Evolutionary conservation across 2,329 filamentous ascomycete species (phyloP), one percentile per base, ranked within the genome.

Genomic region (Pochonia chlamydosporia): DNA sequence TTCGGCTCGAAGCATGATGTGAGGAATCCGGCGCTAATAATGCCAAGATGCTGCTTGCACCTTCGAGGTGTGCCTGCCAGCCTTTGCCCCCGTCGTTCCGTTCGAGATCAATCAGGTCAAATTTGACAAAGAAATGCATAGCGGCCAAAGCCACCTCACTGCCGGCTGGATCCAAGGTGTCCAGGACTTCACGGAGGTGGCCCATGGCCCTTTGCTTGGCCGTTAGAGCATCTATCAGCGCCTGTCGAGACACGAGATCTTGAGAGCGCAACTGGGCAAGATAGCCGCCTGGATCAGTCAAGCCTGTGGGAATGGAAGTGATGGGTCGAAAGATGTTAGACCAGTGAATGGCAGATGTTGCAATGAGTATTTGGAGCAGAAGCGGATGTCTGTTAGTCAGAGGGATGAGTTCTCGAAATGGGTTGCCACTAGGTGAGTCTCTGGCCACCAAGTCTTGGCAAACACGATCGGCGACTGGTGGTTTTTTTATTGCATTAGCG

Each of bases 361-460:
- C 73, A 21, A 75, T 63, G 47, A 76, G 64, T 42, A 76, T 73
- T 49, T 76, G 67, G 28, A 72, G 65, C 25, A 76, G 65, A 51
- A 74, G 66, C 18, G 72, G 67, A 47, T 75, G 67, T 23, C 60
- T 61, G 49, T 65, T 63, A 14, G 72, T 73, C 46, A 75, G 61
- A 3, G 73, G 73, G 36, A 76, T 65, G 18, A 76, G 62, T 52
- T 75, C 68, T 45, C 70, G 67, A 45, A 76, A 76, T 3, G 73
- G 74, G 47, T 77, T 76, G 49, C 59, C 63, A 33, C 64, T 65
- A 6, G 67, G 66, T 3, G 64, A 64, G 58, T 76, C 74, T 54
- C 74, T 68, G 46, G 72, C 65, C 33, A 76, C 71, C 41, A 81
- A 69, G 54, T 80, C 77, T 58, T 73, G 71, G 59, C 76, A 81